Base-by-base conservation (phyloP, 129 eudicot species). In the Lactuca saligna region DNA sequence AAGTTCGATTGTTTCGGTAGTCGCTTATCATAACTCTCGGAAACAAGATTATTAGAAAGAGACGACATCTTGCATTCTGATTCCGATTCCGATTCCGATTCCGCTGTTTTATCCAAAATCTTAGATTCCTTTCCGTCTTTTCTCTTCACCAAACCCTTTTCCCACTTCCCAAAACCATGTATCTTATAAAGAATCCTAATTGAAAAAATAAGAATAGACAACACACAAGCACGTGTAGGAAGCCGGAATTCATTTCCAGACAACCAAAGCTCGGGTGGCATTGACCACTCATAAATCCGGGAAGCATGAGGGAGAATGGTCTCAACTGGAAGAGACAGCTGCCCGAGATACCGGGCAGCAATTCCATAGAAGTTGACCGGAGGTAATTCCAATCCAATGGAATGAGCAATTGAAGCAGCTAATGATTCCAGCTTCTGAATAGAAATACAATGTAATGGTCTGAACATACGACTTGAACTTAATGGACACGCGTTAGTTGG, bases 131-230 rank as follows among this genome's bases (percentile, higher is more conserved):
- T 42, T 49, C 59, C 74, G 69, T 46, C 15, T 20, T 42, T 49
- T 58, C 78, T 61, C 72, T 20, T 55, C 38, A 0, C 7, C 73
- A 86, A 74, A 54, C 79, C 69, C 56, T 6, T 65, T 82, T 88
- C 97, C 97, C 96, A 91, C 61, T 82, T 71, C 67, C 96, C 98
- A 20, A 76, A n/a, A n/a, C n/a, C n/a, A n/a, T n/a, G n/a, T n/a
- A n/a, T n/a, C n/a, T n/a, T n/a, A n/a, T n/a, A n/a, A n/a, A n/a
- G n/a, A n/a, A n/a, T n/a, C n/a, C n/a, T n/a, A n/a, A n/a, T n/a
- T n/a, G n/a, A n/a, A n/a, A n/a, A n/a, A n/a, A n/a, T n/a, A n/a
- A n/a, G n/a, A n/a, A n/a, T n/a, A n/a, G n/a, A n/a, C n/a, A n/a
- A n/a, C n/a, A n/a, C n/a, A n/a, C n/a, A n/a, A n/a, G n/a, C n/a